Conservation (phyloP, 1,284 basidiomycete genomes). For the Exobasidium cylindrosporum region DNA sequence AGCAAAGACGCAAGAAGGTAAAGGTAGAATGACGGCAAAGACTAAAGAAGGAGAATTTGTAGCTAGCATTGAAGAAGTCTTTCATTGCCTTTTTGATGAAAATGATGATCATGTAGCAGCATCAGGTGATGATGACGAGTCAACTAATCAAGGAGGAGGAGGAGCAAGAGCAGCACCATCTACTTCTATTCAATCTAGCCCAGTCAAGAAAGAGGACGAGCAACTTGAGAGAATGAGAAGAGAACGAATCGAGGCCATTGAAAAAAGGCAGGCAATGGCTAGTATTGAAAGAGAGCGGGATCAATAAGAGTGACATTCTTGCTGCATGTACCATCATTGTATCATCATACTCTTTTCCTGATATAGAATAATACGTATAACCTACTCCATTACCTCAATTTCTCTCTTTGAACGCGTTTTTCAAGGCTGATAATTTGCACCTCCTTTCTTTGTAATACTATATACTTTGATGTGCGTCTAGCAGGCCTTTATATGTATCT, state of each 20-base stretch:
- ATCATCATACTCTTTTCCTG: too few species aligned
- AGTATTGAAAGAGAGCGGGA: constrained; percentile 1
- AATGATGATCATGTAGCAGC: too few species aligned
- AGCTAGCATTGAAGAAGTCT: background rate
- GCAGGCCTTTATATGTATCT: too few species aligned
- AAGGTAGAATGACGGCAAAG: background rate
- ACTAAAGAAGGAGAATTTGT: constrained; percentile 9
- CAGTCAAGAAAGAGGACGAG: background rate
- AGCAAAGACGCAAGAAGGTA: constrained; percentile 5
- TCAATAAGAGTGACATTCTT: too few species aligned
- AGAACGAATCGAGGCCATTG: constrained; percentile 5
- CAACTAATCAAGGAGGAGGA: background rate
- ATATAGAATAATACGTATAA: too few species aligned
- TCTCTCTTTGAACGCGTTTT: too few species aligned
- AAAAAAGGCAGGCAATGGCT: constrained; percentile 2
- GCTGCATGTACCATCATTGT: too few species aligned
- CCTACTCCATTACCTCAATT: too few species aligned
- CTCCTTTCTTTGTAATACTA: too few species aligned
- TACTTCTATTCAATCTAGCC: background rate
- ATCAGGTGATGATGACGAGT: constrained; percentile 1
- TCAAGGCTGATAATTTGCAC: too few species aligned
- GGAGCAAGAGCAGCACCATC: background rate
- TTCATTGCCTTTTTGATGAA: constrained; percentile 5
- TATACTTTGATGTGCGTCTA: too few species aligned
- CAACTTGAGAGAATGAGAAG: background rate